These are phyloP conservation scores for Parascedosporium putredinis DNA, from an alignment of 2,329 filamentous ascomycete species.

Conservation along the genomic window DNA sequence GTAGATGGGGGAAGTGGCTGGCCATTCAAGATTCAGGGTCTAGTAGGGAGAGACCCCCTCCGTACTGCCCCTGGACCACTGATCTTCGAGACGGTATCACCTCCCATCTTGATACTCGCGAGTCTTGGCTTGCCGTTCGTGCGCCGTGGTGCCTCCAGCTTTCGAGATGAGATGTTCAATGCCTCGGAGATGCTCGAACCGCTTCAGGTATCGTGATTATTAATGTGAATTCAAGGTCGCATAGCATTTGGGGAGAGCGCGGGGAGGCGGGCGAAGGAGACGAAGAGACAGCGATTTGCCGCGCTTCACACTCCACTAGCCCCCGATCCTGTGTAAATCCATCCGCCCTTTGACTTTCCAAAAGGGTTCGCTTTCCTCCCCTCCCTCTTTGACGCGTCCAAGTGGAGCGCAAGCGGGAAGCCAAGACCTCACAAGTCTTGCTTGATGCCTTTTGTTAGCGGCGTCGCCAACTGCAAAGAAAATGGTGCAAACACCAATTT, in stretches of 20 bases:
- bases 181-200: background rate
- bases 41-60: background rate
- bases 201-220: background rate
- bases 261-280: background rate
- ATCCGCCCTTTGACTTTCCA: too few relatives aligned
- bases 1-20: background rate
- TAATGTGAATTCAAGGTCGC: background rate
- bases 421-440: background rate
- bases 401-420: conserved; percentile 2
- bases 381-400: background rate
- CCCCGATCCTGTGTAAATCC: background rate
- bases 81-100: background rate
- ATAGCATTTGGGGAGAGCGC: background rate
- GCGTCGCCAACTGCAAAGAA: background rate
- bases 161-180: background rate
- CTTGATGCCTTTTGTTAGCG: background rate
- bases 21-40: conserved; percentile 1
- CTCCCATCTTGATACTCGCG: background rate
- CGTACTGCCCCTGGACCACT: background rate
- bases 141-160: background rate
- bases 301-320: background rate
- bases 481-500: background rate
- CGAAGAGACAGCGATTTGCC: background rate
- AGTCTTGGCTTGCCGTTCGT: background rate
- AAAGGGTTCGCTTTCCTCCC: background rate